phyloP scores from a whole-genome alignment of 129 eudicot species.

The Arctium lappa region DNA sequence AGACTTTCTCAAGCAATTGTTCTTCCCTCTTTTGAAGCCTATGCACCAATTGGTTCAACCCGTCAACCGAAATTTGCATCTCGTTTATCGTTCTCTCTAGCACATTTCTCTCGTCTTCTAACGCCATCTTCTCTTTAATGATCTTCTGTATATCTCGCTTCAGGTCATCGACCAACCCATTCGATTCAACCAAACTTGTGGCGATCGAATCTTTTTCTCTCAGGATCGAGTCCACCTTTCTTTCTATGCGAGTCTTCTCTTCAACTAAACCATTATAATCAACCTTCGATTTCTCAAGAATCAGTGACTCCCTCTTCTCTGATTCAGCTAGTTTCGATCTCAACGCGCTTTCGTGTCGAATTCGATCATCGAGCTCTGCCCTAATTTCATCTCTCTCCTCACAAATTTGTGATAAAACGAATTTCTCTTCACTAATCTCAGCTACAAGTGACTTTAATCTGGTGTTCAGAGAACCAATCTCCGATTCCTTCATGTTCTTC shows the following conservation, averaged over 20 bases:
- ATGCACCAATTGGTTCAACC: slow-evolving; percentile 38
- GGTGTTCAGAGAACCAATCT: slow-evolving; percentile 32
- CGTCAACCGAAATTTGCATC: slow-evolving; percentile 40
- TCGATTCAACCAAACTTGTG: slow-evolving; percentile 34
- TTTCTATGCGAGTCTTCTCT: slow-evolving; percentile 34
- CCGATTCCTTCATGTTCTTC: slow-evolving; percentile 30
- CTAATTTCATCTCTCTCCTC: slow-evolving; percentile 53
- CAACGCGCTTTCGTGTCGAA: slow-evolving; percentile 30
- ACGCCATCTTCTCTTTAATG: slow-evolving; percentile 30
- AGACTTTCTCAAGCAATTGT: slow-evolving; percentile 29
- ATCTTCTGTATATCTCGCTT: slow-evolving; percentile 31
- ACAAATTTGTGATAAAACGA: slow-evolving; percentile 22
- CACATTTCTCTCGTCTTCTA: slow-evolving; percentile 42
- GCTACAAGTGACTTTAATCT: slow-evolving; percentile 27
- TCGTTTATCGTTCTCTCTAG: slow-evolving; percentile 31
- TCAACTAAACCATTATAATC: slow-evolving; percentile 26
- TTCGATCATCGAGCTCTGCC: slow-evolving; percentile 25
- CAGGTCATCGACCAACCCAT: slow-evolving; percentile 29
- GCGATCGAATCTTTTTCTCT: slow-evolving; percentile 33
- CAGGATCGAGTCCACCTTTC: slow-evolving; percentile 23
- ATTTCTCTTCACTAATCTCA: slow-evolving; percentile 43
- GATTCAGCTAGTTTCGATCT: slow-evolving; percentile 26
- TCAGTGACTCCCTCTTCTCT: slow-evolving; percentile 27
- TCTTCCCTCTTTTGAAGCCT: slow-evolving; percentile 42
- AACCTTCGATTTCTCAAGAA: slow-evolving; percentile 14